Percentiles rank a stretch among this genome's conserved stretches.
phyloP scores from a whole-genome alignment of 495 filamentous ascomycete genomes.

The Rusavskia elegans region DNA sequence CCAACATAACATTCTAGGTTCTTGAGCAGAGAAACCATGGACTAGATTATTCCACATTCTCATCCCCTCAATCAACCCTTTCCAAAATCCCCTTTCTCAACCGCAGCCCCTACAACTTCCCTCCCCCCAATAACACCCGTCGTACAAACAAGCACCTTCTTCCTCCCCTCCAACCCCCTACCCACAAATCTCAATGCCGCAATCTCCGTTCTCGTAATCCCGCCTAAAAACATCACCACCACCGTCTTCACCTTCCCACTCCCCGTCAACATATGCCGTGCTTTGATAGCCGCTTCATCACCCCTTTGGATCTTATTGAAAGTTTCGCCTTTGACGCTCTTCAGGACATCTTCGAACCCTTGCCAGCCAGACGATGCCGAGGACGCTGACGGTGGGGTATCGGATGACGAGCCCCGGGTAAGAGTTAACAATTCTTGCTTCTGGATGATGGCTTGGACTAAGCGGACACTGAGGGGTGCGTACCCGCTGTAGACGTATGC shows the following conservation, averaged over 20 bases:
- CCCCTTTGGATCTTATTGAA: conserved; percentile 90
- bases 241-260: conserved; percentile 60
- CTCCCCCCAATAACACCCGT: conserved; percentile 84
- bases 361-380: conserved; percentile 64
- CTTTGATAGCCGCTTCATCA: conserved; percentile 81
- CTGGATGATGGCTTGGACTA: conserved; percentile 90
- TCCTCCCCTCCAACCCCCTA: conserved; percentile 63
- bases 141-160: conserved; percentile 80
- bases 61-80: conserved; percentile 12
- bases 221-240: conserved; percentile 88
- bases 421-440: conserved; percentile 54
- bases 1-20: no score
- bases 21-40: no score
- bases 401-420: conserved; percentile 30
- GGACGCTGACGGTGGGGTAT: conserved; percentile 38
- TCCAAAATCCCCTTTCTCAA: conserved; percentile 56
- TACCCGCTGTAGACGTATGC: conserved; percentile 97
- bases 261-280: conserved; percentile 66
- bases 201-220: conserved; percentile 90
- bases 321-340: conserved; percentile 67
- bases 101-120: conserved; percentile 74
- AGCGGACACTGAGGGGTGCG: conserved; percentile 78
- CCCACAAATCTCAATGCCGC: conserved; percentile 86
- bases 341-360: conserved; percentile 77
- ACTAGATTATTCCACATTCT: no score